These are phyloP conservation scores for Epichloe typhina DNA, from an alignment of 2,329 filamentous ascomycete species.

Conservation along the genomic window DNA sequence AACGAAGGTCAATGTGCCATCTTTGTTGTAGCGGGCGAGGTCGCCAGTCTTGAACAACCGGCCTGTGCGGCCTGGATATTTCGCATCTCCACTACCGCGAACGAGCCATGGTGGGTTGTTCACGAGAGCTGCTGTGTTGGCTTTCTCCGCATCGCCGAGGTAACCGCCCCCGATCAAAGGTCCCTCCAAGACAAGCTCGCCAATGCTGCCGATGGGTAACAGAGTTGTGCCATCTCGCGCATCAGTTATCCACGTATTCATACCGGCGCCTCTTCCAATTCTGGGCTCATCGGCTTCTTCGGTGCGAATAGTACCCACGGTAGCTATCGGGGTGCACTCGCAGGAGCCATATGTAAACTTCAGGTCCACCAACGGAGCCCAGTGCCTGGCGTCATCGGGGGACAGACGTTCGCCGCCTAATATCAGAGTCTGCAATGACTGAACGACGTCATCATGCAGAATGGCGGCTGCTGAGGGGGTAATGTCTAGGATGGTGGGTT, in stretches of 20 bases:
- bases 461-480: neutral
- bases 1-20: slow-evolving; percentile 26
- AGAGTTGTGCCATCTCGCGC: slow-evolving; percentile 8
- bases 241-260: slow-evolving; percentile 12
- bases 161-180: slow-evolving; percentile 14
- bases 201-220: slow-evolving; percentile 10
- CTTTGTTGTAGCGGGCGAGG: slow-evolving; percentile 14
- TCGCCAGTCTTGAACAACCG: slow-evolving; percentile 13
- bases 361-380: neutral
- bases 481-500: slow-evolving; percentile 1
- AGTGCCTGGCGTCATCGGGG: neutral
- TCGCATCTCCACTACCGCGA: slow-evolving; percentile 2
- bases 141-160: slow-evolving; percentile 8
- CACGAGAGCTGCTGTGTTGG: slow-evolving; percentile 3
- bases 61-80: slow-evolving; percentile 2
- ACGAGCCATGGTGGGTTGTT: slow-evolving; percentile 6
- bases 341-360: neutral
- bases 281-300: slow-evolving; percentile 3
- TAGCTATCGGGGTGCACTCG: neutral
- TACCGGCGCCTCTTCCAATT: slow-evolving; percentile 5
- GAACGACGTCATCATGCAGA: neutral
- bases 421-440: neutral
- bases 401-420: neutral
- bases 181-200: slow-evolving; percentile 16
- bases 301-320: neutral